Evolutionary conservation across 805 yeast species (phyloP).

Genomic region (Danielia reshetovae): DNA sequence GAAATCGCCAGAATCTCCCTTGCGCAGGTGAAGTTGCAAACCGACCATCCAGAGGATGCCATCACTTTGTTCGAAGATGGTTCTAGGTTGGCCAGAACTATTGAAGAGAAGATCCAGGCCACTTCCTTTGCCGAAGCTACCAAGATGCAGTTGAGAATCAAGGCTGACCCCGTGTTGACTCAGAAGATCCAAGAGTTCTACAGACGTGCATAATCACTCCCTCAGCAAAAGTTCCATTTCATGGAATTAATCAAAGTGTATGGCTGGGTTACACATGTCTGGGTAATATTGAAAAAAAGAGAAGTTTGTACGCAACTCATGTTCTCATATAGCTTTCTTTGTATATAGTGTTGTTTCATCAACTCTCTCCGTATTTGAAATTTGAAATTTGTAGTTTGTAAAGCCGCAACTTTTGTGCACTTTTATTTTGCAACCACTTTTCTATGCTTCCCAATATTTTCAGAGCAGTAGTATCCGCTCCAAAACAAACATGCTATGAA

Average conservation of each 20-base stretch:
- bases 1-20: slow-evolving; percentile 88
- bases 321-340: slow-evolving; percentile 1
- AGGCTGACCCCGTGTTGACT: slow-evolving; percentile 61
- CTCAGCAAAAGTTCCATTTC: too few species aligned
- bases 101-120: slow-evolving; percentile 86
- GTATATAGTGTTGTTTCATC: too few species aligned
- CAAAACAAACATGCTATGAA: slow-evolving; percentile 20
- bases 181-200: slow-evolving; percentile 52
- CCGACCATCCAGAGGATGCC: slow-evolving; percentile 79
- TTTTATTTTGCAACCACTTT: too few species aligned
- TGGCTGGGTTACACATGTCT: too few species aligned
- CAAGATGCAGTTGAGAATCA: slow-evolving; percentile 78
- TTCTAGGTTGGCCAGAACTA: slow-evolving; percentile 74
- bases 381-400: too few species aligned
- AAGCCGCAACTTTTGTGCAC: too few species aligned
- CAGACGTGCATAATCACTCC: not conserved
- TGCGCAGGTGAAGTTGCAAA: slow-evolving; percentile 86
- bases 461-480: slow-evolving; percentile 20
- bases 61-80: slow-evolving; percentile 77
- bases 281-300: too few species aligned
- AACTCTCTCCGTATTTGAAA: too few species aligned
- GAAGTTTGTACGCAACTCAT: too few species aligned
- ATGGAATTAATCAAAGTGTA: too few species aligned
- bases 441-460: slow-evolving; percentile 13
- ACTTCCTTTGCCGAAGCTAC: slow-evolving; percentile 91